Evolutionary conservation across 2,329 filamentous ascomycete species (phyloP).

Genomic region (Fusarium subglutinans): DNA sequence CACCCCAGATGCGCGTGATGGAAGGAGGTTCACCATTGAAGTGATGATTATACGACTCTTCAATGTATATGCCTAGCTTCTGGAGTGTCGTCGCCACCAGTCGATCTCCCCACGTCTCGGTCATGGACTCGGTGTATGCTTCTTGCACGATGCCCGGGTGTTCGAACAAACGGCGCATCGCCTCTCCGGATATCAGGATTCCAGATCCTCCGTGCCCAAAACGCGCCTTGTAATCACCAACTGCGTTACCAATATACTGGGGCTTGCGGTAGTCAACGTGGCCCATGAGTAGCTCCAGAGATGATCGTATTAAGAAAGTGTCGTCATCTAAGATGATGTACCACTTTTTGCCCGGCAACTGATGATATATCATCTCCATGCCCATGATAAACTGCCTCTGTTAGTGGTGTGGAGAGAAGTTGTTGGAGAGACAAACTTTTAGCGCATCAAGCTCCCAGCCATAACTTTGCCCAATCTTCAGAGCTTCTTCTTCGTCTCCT

Average conservation of each 20-base stretch:
- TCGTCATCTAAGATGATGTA: constrained; percentile 68
- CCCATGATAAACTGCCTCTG: constrained; percentile 61
- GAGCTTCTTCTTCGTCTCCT: constrained; percentile 51
- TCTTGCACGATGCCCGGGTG: constrained; percentile 54
- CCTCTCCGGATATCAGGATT: constrained; percentile 61
- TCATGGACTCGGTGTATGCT: constrained; percentile 59
- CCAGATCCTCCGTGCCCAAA: constrained; percentile 68
- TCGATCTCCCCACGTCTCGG: constrained; percentile 63
- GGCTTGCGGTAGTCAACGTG: constrained; percentile 58
- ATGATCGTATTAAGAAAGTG: constrained; percentile 62
- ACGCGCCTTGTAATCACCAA: constrained; percentile 64
- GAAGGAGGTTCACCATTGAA: constrained; percentile 65
- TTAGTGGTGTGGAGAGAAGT: constrained; percentile 6
- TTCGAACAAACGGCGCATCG: constrained; percentile 58
- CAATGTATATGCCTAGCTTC: constrained; percentile 63
- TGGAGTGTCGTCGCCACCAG: constrained; percentile 63
- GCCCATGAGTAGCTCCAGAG: constrained; percentile 57
- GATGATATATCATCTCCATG: constrained; percentile 61
- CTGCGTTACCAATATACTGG: constrained; percentile 65
- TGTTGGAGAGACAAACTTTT: constrained; percentile 51
- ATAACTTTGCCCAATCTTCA: constrained; percentile 49
- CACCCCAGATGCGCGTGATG: constrained; percentile 58
- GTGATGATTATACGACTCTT: constrained; percentile 62
- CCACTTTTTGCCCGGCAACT: constrained; percentile 65
- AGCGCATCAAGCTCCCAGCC: constrained; percentile 62